phyloP scores from a whole-genome alignment of 371 early-diverging fungal species.

The Apophysomyces trapeziformis region DNA sequence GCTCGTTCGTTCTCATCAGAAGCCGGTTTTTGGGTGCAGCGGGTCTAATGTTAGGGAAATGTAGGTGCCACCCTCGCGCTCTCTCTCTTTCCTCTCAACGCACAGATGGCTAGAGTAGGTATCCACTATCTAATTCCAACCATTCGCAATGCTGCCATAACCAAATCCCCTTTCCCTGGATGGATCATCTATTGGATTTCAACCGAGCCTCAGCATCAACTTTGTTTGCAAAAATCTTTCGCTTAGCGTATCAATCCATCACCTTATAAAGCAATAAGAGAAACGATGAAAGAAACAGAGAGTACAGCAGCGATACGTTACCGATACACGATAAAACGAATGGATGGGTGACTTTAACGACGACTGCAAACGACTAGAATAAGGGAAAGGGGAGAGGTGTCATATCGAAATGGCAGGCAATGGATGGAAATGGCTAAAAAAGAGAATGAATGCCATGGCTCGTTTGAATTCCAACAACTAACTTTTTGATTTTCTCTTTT shows the following conservation, averaged over 20 bases:
- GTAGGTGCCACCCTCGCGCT: neutral
- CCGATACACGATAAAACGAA: neutral
- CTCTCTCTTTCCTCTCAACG: conserved; percentile 10
- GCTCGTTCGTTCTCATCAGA: neutral
- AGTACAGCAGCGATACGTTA: neutral
- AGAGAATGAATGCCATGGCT: too few relatives aligned
- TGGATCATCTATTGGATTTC: too few relatives aligned
- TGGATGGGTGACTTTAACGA: neutral
- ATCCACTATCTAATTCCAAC: neutral
- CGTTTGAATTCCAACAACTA: too few relatives aligned
- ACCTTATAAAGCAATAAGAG: neutral
- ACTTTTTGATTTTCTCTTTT: too few relatives aligned
- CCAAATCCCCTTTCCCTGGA: neutral
- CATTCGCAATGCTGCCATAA: neutral
- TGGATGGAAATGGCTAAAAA: neutral
- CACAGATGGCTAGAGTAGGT: conserved; percentile 10
- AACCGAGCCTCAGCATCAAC: too few relatives aligned
- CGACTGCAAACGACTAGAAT: neutral
- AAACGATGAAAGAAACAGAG: neutral
- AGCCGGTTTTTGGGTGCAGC: neutral
- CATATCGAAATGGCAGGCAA: neutral
- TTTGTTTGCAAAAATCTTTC: too few relatives aligned
- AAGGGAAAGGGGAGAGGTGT: conserved; percentile 18
- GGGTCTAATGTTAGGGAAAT: neutral
- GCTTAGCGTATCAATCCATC: neutral